These are phyloP conservation scores for Citrus cavaleriei DNA, from an alignment of 345 rosid genomes.

Conservation along the genomic window DNA sequence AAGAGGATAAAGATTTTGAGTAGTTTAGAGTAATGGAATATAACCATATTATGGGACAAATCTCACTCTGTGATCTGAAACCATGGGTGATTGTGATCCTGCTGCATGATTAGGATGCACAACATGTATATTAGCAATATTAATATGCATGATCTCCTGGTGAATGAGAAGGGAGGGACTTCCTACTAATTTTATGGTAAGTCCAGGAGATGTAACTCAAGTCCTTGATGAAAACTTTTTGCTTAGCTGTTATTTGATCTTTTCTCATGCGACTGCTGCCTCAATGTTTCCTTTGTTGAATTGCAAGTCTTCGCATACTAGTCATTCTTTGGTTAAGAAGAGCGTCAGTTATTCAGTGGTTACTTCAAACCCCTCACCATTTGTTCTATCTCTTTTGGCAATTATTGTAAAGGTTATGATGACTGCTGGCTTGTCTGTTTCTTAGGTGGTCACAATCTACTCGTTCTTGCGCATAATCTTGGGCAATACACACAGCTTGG, in stretches of 20 bases:
- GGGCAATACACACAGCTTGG: constrained; percentile 93
- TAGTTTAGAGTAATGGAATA: neutral
- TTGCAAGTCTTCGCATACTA: neutral
- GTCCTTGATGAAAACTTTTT: neutral
- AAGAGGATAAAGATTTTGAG: neutral
- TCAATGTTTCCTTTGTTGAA: neutral
- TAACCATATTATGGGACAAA: neutral
- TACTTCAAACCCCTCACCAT: neutral
- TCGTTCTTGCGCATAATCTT: constrained; percentile 78
- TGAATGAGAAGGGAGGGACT: neutral
- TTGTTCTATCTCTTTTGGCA: neutral
- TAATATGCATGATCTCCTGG: neutral
- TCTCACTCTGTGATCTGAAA: neutral
- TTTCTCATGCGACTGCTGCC: neutral
- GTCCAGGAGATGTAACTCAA: neutral
- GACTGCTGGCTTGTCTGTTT: constrained; percentile 5
- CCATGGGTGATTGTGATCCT: neutral
- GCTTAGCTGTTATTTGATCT: neutral
- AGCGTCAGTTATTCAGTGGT: neutral
- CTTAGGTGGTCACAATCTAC: constrained; percentile 85
- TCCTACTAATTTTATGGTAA: neutral
- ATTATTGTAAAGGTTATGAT: neutral
- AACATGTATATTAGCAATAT: neutral
- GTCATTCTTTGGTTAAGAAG: neutral
- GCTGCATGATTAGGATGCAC: neutral